A percentile compares a stretch with the other conserved stretches of the same genome.
phyloP scores from a whole-genome alignment of 352 stramenopile genomes.

The Globisporangium spiculum region DNA sequence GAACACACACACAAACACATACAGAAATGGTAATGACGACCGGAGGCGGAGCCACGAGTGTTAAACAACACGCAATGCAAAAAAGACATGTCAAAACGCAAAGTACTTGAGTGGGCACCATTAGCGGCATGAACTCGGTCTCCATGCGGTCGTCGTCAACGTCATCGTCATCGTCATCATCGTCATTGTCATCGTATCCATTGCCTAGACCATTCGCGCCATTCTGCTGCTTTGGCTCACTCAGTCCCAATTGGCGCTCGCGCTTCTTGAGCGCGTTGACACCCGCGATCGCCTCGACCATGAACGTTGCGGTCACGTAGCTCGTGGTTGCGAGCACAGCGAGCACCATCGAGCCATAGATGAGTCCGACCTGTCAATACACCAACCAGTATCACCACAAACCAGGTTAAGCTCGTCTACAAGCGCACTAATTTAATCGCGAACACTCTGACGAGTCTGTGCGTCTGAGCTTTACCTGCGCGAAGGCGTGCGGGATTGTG shows the following conservation, averaged over 20 bases:
- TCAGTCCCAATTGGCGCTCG: conserved; percentile 35
- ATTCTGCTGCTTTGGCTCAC: conserved; percentile 8
- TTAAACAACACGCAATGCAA: conserved; percentile 2
- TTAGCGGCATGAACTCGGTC: conserved; percentile 76
- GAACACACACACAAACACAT: conserved; percentile 8
- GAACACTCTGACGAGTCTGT: neutral
- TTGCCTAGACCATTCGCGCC: neutral
- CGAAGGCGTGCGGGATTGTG: conserved; percentile 85
- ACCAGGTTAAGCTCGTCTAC: neutral
- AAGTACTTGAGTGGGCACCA: conserved; percentile 71
- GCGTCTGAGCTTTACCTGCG: conserved; percentile 38
- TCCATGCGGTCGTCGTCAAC: conserved; percentile 32
- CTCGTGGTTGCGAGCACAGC: conserved; percentile 59
- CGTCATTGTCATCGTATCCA: conserved; percentile 18
- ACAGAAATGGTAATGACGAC: conserved; percentile 5
- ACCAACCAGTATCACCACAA: neutral
- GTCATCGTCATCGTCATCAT: conserved; percentile 32
- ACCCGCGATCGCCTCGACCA: conserved; percentile 80
- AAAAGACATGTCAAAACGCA: neutral
- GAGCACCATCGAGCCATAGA: conserved; percentile 70
- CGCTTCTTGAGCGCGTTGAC: conserved; percentile 74
- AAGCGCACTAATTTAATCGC: neutral
- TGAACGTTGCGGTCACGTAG: conserved; percentile 85
- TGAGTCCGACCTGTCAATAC: conserved; percentile 51
- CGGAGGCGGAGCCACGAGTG: neutral